Percentiles rank a stretch among this genome's conserved stretches.
These are phyloP conservation scores for Vicia faba DNA, from an alignment of 306 rosid species.

Conservation along the genomic window DNA sequence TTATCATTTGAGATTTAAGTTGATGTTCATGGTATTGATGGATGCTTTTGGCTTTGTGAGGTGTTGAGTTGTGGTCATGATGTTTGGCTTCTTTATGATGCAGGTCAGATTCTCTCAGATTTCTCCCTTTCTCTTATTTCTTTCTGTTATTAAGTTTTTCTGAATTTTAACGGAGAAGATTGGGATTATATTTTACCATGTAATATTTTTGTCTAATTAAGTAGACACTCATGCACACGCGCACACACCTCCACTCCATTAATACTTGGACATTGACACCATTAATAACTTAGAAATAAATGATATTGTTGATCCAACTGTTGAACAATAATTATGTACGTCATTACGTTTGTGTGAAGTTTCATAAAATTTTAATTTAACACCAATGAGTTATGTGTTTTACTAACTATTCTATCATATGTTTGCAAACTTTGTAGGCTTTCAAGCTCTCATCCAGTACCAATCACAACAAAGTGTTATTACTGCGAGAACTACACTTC, in stretches of 20 bases:
- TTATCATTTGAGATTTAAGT: too few species aligned
- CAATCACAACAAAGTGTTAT: neutral
- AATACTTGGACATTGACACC: neutral
- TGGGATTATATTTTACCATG: slow-evolving; percentile 28
- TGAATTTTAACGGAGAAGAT: slow-evolving; percentile 23
- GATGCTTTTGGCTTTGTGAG: too few species aligned
- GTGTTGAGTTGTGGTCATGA: too few species aligned
- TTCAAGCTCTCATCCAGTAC: slow-evolving; percentile 20
- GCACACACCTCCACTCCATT: neutral
- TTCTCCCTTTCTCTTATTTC: slow-evolving; percentile 65
- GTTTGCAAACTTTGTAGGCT: slow-evolving; percentile 62
- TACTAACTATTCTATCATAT: slow-evolving; percentile 40
- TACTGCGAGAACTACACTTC: too few species aligned
- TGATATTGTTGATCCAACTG: neutral
- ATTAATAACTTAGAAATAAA: neutral
- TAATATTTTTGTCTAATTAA: slow-evolving; percentile 21
- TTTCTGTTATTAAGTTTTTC: slow-evolving; percentile 38
- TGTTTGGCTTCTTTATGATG: too few species aligned
- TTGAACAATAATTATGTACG: too few species aligned
- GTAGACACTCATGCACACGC: neutral
- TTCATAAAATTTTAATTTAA: too few species aligned
- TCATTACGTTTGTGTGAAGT: too few species aligned
- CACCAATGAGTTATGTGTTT: too few species aligned
- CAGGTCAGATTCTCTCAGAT: too few species aligned
- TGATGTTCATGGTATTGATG: too few species aligned